Base-by-base conservation (phyloP, 2,329 filamentous ascomycete species). In the Colletotrichum graminicola region DNA sequence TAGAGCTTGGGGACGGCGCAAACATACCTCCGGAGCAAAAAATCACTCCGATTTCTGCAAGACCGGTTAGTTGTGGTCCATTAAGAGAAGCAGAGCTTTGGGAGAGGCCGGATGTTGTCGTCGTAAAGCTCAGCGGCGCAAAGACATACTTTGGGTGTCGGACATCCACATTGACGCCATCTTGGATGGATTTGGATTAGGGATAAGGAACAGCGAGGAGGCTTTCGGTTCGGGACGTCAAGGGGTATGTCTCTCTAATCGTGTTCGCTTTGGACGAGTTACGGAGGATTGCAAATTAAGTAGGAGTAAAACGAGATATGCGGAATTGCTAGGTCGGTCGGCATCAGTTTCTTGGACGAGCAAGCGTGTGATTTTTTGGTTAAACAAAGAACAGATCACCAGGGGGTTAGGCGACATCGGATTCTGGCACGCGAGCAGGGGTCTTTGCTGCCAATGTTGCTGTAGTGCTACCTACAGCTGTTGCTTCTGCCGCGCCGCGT, bases 111-210 rank as follows among this genome's bases (percentile, higher is more conserved):
- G 39, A 43, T n/a, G 41, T 23, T 41, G 32, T 45, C n/a, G 45
- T 51, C 26, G 26, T 60, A 57, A 34, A 51, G 62, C 61, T 62
- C 34, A 29, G 52, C 36, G 41, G 49, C 23, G 36, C 18, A 36
- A 52, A 52, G n/a, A 86, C 93, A 79, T 88, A 97, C 95, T 98
- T 84, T 98, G 95, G 80, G 93, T 90, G 84, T 98, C 95, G 77
- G 95, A 93, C 79, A 98, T 88, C 95, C 95, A 98, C 93, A 97
- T 97, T 73, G 94, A 92, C 79, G 92, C 93, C 93, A 95, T 93
- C 64, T 82, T 88, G 79, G n/a, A 26, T 61, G 12, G 23, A 39
- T 29, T 61, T 32, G 29, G 18, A 26, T 29, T 60, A 54, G 49
- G n/a, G 18, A 18, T 34, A 21, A 43, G 21, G 11, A 23, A 14